These are phyloP conservation scores for Protea cynaroides DNA, from an alignment of 164 flowering plant genomes.

Conservation along the genomic window DNA sequence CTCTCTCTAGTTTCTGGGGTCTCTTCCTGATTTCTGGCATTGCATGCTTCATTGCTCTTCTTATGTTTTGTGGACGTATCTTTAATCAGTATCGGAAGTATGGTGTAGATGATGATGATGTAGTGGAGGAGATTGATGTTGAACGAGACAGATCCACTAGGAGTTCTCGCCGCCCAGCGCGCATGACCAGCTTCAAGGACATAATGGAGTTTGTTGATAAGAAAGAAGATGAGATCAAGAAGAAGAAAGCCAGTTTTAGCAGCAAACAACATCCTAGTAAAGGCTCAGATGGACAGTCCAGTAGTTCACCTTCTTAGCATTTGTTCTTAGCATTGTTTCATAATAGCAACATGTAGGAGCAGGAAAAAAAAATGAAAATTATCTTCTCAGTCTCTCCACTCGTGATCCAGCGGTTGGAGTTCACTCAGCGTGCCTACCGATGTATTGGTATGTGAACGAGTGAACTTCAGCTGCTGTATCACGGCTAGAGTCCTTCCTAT, in stretches of 20 bases:
- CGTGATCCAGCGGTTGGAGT: too few species aligned
- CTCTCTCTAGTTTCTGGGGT: constrained; percentile 91
- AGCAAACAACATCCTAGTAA: constrained; percentile 21
- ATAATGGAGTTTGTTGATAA: constrained; percentile 53
- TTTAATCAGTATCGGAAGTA: constrained; percentile 50
- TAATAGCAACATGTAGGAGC: too few species aligned
- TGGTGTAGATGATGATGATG: constrained; percentile 28
- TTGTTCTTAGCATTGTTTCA: too few species aligned
- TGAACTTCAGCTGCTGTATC: too few species aligned
- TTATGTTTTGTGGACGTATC: constrained; percentile 43
- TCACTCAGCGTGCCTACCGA: too few species aligned
- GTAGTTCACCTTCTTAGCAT: constrained; percentile 21
- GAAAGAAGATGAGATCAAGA: constrained; percentile 48
- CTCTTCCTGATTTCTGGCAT: constrained; percentile 77
- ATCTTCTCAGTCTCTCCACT: too few species aligned
- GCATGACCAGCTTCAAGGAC: constrained; percentile 43
- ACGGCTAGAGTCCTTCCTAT: too few species aligned
- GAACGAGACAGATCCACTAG: constrained; percentile 18
- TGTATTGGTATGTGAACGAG: too few species aligned
- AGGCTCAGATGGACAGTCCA: constrained; percentile 33
- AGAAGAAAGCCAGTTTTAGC: constrained; percentile 23
- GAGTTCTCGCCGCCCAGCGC: constrained; percentile 12
- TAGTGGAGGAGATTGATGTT: constrained; percentile 20
- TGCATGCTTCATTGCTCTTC: constrained; percentile 57
- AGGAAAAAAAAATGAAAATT: too few species aligned